phyloP scores from a whole-genome alignment of 345 rosid species.

The Streptanthus diversifolius region DNA sequence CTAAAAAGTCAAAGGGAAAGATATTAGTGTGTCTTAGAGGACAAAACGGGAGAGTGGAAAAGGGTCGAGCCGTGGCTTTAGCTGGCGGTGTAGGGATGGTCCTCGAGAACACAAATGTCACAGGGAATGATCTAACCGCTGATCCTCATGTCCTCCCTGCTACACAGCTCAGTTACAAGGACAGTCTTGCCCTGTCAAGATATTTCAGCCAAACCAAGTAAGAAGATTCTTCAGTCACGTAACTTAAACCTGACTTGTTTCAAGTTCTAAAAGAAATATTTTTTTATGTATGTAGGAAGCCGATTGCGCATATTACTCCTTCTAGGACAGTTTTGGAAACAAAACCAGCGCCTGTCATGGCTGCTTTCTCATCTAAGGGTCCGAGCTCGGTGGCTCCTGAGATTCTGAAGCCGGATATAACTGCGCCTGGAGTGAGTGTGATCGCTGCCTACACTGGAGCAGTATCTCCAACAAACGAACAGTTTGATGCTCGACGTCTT shows the following conservation, averaged over 20 bases:
- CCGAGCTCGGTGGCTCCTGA: conserved; percentile 57
- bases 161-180: conserved; percentile 49
- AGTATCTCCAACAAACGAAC: conserved; percentile 46
- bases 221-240: background rate
- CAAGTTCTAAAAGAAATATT: background rate
- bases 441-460: conserved; percentile 73
- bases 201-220: conserved; percentile 57
- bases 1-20: conserved; percentile 56
- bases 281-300: conserved; percentile 40
- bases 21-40: conserved; percentile 74
- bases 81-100: conserved; percentile 86
- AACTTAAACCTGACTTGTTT: background rate
- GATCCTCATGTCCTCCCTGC: conserved; percentile 79
- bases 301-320: conserved; percentile 50
- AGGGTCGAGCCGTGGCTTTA: conserved; percentile 52
- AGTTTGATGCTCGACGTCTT: conserved; percentile 51
- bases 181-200: conserved; percentile 44
- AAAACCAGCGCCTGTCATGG: conserved; percentile 72
- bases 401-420: conserved; percentile 78
- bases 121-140: conserved; percentile 46
- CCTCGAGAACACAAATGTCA: conserved; percentile 44
- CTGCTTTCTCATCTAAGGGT: conserved; percentile 75
- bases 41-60: conserved; percentile 44
- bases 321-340: conserved; percentile 36
- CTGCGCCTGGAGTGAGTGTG: conserved; percentile 82